Base-by-base conservation (phyloP, 768 basidiomycete genomes). In the Serendipita sp. region DNA sequence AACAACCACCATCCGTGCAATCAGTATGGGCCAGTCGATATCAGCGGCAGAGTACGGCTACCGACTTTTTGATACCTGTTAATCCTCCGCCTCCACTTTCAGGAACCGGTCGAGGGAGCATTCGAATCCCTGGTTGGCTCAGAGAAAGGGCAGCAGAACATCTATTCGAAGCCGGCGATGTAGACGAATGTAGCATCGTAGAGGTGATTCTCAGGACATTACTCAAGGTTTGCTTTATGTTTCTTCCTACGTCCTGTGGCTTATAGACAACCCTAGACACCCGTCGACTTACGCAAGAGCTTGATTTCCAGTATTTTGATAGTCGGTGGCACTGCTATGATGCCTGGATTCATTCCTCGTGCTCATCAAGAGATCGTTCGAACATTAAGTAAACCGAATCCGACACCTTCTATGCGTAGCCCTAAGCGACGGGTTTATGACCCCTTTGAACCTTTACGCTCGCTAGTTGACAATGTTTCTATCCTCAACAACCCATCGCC, bases 51-150 rank as follows among this genome's bases (percentile, higher is more conserved):
- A 90, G 90, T 5, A 86, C 83, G 20, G 86, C 89, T 4, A 86
- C 85, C 3, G 81, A 89, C 65, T 72, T 92, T 44, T 79, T 78
- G 3, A 79, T 90, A 73, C 79, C 77, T 2, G 86, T 90, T 22
- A 73, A 77, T 16, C 86, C 88, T 30, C 86, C 89, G 4, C 70
- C 74, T 2, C 38, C 63, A 38, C 84, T 83, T 67, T 74, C 77
- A 13, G 85, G 86, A 0, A 85, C 86, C 0, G 89, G 88, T 2
- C 75, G 79, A 5, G 91, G 88, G 0, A 90, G 85, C 0, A 72
- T 96, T 50, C 76, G 89, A 48, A 81, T 98, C 45, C 95, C 95
- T 1, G 95, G 95, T 2, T 99, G 96, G 96, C 79, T 99, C 42
- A 75, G 95, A 44, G 95, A 98, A 71, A 79, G 94, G 14, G 87